Evolutionary conservation across 768 basidiomycete genomes (phyloP).

Genomic region (Lactarius deliciosus): DNA sequence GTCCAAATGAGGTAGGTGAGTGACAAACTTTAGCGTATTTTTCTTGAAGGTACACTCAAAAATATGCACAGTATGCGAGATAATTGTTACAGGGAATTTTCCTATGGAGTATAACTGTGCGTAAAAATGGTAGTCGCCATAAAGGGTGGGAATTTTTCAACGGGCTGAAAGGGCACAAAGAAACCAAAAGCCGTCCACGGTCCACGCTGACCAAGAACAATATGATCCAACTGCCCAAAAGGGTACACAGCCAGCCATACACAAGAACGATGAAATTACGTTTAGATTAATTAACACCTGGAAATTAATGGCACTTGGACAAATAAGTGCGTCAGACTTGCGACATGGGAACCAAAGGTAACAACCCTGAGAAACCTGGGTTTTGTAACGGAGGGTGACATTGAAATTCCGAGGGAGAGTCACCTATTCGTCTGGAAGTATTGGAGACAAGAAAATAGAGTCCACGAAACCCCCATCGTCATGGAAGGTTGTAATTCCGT

Average conservation of each 20-base stretch:
- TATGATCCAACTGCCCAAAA: conserved; percentile 11
- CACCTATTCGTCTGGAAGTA: conserved; percentile 7
- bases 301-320: conserved; percentile 10
- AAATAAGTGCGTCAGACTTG: conserved; percentile 5
- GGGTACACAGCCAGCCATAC: neutral
- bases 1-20: neutral
- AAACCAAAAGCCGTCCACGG: neutral
- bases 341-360: neutral
- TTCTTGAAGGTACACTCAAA: neutral
- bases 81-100: neutral
- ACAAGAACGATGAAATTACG: conserved; percentile 8
- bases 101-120: neutral
- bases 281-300: neutral
- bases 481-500: conserved; percentile 11
- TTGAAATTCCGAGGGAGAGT: neutral
- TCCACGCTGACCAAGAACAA: conserved; percentile 15
- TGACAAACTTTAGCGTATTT: neutral
- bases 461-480: conserved; percentile 1
- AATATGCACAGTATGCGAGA: neutral
- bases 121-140: neutral
- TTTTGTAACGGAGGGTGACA: neutral
- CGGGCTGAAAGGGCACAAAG: neutral
- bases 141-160: conserved; percentile 5
- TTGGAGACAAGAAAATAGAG: neutral
- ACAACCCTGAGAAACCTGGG: conserved; percentile 13